Evolutionary conservation across 352 stramenopile species (phyloP).

Genomic region (Phytopythium ostracodes): DNA sequence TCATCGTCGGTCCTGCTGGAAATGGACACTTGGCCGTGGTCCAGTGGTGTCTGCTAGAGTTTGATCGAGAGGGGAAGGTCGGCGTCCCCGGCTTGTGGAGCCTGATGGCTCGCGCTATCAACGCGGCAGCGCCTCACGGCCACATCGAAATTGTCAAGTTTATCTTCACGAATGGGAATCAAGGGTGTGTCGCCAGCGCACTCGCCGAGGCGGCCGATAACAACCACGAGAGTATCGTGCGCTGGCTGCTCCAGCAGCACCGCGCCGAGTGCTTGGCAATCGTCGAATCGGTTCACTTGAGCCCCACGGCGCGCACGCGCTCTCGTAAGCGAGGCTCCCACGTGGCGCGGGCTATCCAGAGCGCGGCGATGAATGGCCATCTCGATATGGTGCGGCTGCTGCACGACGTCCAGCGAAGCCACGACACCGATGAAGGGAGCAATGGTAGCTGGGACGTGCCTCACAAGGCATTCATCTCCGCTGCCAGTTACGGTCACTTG

Average conservation of each 20-base stretch:
- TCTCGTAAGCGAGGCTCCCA: not conserved
- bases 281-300: not conserved
- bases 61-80: not conserved
- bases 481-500: not conserved
- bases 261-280: not conserved
- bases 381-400: not conserved
- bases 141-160: not conserved
- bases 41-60: not conserved
- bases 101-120: not conserved
- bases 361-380: constrained; percentile 1
- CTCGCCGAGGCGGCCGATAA: not conserved
- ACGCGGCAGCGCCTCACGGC: not conserved
- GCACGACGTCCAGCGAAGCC: not conserved
- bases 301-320: not conserved
- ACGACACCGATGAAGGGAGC: not conserved
- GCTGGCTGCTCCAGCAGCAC: not conserved
- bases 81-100: not conserved
- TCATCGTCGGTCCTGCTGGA: not conserved
- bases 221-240: not conserved
- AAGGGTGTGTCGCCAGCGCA: not conserved
- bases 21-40: constrained; percentile 1
- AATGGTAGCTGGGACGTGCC: not conserved
- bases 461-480: not conserved
- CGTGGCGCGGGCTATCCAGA: not conserved
- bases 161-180: not conserved